Percentiles rank a stretch among this genome's conserved stretches.
These are phyloP conservation scores for Diospyros lotus DNA, from an alignment of 148 eudicot species.

Conservation along the genomic window DNA sequence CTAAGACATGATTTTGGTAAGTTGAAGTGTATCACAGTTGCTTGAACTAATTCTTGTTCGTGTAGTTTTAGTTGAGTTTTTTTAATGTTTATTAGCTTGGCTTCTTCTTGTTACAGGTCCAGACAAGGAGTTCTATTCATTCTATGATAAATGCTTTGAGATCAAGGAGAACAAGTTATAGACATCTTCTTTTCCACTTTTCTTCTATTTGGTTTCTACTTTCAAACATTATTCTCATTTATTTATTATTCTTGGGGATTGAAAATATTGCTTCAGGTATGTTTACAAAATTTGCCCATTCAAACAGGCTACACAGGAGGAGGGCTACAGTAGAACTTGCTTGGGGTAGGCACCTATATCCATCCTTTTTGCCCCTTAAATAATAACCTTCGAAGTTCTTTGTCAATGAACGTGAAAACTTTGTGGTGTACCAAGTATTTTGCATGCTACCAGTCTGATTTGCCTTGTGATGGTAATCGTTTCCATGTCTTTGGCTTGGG, in stretches of 20 bases:
- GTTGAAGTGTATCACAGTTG: slow-evolving; percentile 15
- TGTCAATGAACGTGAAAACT: slow-evolving; percentile 4
- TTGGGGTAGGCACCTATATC: slow-evolving; percentile 62
- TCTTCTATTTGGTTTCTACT: neutral
- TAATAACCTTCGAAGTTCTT: neutral
- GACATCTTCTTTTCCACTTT: slow-evolving; percentile 9
- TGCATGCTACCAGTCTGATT: neutral
- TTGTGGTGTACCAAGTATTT: neutral
- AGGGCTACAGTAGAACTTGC: slow-evolving; percentile 80
- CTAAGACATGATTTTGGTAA: slow-evolving; percentile 84
- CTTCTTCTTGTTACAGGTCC: slow-evolving; percentile 51
- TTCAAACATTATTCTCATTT: neutral
- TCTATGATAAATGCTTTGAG: slow-evolving; percentile 84
- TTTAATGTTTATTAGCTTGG: neutral
- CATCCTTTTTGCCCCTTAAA: slow-evolving; percentile 9
- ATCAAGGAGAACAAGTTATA: slow-evolving; percentile 82
- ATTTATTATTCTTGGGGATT: slow-evolving; percentile 9
- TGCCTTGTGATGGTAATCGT: neutral
- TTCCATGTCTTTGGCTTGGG: neutral
- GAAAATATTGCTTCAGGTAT: slow-evolving; percentile 51
- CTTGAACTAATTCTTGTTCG: neutral
- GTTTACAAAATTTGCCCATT: slow-evolving; percentile 90
- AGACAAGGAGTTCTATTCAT: slow-evolving; percentile 86
- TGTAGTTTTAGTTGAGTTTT: neutral
- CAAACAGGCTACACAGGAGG: slow-evolving; percentile 83